Conservation (phyloP, 2,329 filamentous ascomycete genomes). For the Coniochaeta pulveracea region DNA sequence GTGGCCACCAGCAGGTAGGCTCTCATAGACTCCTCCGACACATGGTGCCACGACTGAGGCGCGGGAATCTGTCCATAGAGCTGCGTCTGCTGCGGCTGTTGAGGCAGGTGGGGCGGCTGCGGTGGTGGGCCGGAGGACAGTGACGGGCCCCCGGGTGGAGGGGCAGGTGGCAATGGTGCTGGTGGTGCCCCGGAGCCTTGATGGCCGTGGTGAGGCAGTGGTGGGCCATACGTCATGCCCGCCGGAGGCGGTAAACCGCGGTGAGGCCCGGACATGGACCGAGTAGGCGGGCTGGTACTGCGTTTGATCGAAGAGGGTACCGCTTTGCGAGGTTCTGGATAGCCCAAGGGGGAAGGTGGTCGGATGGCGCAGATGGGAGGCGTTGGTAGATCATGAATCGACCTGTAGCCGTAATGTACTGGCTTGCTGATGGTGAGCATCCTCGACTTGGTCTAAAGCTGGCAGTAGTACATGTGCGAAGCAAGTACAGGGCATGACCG, state of each 20-base stretch:
- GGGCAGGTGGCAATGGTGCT: slow-evolving; percentile 19
- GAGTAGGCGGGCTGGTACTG: slow-evolving; percentile 34
- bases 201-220: slow-evolving; percentile 38
- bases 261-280: slow-evolving; percentile 58
- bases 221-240: too few species aligned
- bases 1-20: slow-evolving; percentile 60
- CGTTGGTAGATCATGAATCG: slow-evolving; percentile 51
- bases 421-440: slow-evolving; percentile 54
- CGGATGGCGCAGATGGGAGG: slow-evolving; percentile 43
- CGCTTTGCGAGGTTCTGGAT: slow-evolving; percentile 36
- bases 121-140: slow-evolving; percentile 15
- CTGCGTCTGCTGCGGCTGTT: slow-evolving; percentile 23
- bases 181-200: slow-evolving; percentile 11
- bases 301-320: slow-evolving; percentile 23
- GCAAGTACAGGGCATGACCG: slow-evolving; percentile 2
- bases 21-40: slow-evolving; percentile 58
- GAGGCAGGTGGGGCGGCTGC: slow-evolving; percentile 9
- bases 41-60: slow-evolving; percentile 56
- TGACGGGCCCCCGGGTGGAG: too few species aligned
- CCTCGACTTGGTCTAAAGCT: slow-evolving; percentile 24
- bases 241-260: slow-evolving; percentile 59
- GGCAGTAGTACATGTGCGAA: neutral
- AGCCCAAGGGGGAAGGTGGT: slow-evolving; percentile 41
- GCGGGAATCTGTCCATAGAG: slow-evolving; percentile 46
- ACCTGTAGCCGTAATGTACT: slow-evolving; percentile 45